Evolutionary conservation across 2,329 filamentous ascomycete genomes (phyloP), one percentile per base, ranked within the genome.

Genomic region (Zasmidium angulare): DNA sequence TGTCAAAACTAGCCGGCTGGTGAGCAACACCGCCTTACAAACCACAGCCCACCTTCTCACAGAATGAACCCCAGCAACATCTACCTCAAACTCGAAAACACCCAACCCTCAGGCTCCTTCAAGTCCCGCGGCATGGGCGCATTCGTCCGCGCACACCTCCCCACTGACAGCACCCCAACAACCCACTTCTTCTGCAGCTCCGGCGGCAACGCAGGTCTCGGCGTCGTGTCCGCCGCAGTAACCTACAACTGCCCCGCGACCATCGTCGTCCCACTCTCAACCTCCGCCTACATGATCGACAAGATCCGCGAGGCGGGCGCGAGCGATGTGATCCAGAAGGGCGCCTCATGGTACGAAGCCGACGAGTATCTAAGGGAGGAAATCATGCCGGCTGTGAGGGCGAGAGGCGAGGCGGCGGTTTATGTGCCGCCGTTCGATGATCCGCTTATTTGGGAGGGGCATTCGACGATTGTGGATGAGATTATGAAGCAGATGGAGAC

Each of bases 41-140:
- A 26, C 23, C 20, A 46, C 50, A 55, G 55, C 53, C 48, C 49
- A 36, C 50, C 60, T 55, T 31, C 19, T 56, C 55, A 58, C 48
- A 75, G n/a, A n/a, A n/a, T 77, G 70, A 66, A 77, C 72, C 4
- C 4, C 26, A 74, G 89, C 79, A 88, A 89, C 77, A 85, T 96
- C 74, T 90, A 89, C 74, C 86, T 96, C 69, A 96, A 96, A 75
- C 85, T 95, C 63, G 91, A 96, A 69, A 91, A 89, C 72, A 84
- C 92, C 56, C 91, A 96, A 71, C 91, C 91, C 2, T 89, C 88
- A n/a, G 89, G 89, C 63, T 93, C 90, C 46, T 96, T 96, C 85
- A 95, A 96, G 74, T 92, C 89, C 58, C 72, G 78, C 64, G 90
- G 89, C 24, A 85, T 93, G 62, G 89, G 89, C 53, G 85, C 89